A percentile compares a stretch with the other conserved stretches of the same genome.
These are phyloP conservation scores for Fonsecaea nubica DNA, from an alignment of 2,329 filamentous ascomycete genomes.

Conservation along the genomic window DNA sequence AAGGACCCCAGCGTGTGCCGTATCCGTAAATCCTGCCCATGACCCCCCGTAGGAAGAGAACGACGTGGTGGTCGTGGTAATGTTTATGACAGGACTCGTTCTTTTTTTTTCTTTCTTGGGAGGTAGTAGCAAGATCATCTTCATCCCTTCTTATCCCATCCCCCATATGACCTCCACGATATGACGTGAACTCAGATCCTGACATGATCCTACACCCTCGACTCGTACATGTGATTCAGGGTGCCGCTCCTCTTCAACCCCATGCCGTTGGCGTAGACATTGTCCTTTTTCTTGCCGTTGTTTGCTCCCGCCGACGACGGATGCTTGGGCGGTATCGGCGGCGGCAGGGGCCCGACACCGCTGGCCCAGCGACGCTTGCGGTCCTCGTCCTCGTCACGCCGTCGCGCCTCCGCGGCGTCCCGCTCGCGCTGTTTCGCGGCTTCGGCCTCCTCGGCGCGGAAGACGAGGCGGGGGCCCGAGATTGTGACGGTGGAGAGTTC, in stretches of 20 bases:
- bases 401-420: slow-evolving; percentile 7
- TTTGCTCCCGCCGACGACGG: no score
- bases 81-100: no score
- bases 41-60: no score
- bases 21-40: no score
- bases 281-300: slow-evolving; percentile 22
- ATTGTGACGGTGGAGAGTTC: slow-evolving; percentile 21
- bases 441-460: slow-evolving; percentile 17
- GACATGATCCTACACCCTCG: slow-evolving; percentile 11
- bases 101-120: no score
- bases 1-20: no score
- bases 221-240: slow-evolving; percentile 37
- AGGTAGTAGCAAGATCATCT: no score
- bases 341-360: slow-evolving; percentile 8
- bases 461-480: slow-evolving; percentile 24
- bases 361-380: neutral
- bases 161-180: no score
- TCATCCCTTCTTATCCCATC: no score
- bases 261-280: slow-evolving; percentile 33
- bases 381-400: neutral
- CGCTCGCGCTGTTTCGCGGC: slow-evolving; percentile 14
- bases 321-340: neutral
- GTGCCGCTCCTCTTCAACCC: slow-evolving; percentile 31
- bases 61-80: no score
- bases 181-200: no score